Evolutionary conservation across 139 green algal species (phyloP).

Genomic region (Nannochloris sp.): DNA sequence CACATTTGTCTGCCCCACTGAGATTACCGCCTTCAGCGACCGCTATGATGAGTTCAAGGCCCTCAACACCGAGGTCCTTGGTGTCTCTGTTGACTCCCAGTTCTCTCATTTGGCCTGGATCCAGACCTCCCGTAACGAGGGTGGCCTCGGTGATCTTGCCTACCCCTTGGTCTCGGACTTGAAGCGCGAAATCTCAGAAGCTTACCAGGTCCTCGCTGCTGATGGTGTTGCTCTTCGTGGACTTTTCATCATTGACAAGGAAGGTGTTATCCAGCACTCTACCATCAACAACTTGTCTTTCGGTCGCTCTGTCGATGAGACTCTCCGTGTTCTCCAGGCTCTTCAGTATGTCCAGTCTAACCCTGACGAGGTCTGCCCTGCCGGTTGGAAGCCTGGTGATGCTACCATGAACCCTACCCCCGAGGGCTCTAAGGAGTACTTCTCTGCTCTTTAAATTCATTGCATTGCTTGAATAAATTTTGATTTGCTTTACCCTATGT

Average conservation of each 20-base stretch:
- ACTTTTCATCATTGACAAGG: constrained; percentile 93
- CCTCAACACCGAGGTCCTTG: constrained; percentile 83
- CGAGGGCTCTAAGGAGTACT: constrained; percentile 84
- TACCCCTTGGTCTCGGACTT: constrained; percentile 98
- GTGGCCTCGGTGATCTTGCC: constrained; percentile 86
- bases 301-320: constrained; percentile 94
- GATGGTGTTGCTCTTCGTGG: constrained; percentile 84
- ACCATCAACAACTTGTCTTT: constrained; percentile 99
- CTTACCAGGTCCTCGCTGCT: constrained; percentile 83
- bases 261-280: constrained; percentile 92
- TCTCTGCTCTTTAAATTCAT: constrained; percentile 45
- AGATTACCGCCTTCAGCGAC: constrained; percentile 98
- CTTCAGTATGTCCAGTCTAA: constrained; percentile 92
- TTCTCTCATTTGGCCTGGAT: constrained; percentile 98
- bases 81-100: constrained; percentile 86
- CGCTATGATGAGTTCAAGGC: constrained; percentile 82
- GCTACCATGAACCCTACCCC: constrained; percentile 70
- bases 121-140: constrained; percentile 83
- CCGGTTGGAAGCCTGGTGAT: constrained; percentile 93
- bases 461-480: too few species aligned
- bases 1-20: constrained; percentile 89
- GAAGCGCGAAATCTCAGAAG: constrained; percentile 80
- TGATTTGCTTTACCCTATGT: too few species aligned
- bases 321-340: constrained; percentile 87
- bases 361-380: constrained; percentile 90